Base-by-base conservation (phyloP, 1,284 basidiomycete genomes). In the Ceratobasidium theobromae region DNA sequence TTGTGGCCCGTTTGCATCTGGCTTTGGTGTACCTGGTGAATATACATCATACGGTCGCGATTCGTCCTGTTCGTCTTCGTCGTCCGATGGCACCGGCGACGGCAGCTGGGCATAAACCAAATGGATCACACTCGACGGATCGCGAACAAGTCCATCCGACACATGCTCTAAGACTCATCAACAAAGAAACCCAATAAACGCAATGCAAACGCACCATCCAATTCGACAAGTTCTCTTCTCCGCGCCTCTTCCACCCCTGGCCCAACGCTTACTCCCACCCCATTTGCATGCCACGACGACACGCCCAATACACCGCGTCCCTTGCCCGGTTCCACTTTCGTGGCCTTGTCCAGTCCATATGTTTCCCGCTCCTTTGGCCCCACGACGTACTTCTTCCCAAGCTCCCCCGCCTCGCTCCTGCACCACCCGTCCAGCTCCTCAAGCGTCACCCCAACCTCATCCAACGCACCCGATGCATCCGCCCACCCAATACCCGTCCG, bases 401-500 rank as follows among this genome's bases (percentile, higher is more conserved):
- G 74, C 70, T 91, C 89, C 70, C 77, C 79, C 12, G 81, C 88
- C 74, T 91, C 89, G 1, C 80, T 78, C 28, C 75, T 74, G 54
- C 78, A 81, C 71, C 87, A 91, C 67, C 87, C 85, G 25, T 73
- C 76, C 53, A 91, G 75, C 73, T 91, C 89, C 9, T 88, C 83
- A n/a, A 88, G 66, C 51, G 79, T 82, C 0, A 88, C 80, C 21
- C 89, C 89, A 12, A 91, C 76, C 65, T 90, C 88, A n/a, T 83
- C 83, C 28, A 91, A 77, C 2, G 86, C 87, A n/a, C 78, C 78
- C 1, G 85, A 70, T 5, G 84, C 83, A 75, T 91, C 89, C 53
- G 77, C 75, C 1, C 80, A 75, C 9, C 81, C 82, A 4, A 88
- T 72, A 23, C 60, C 51, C 3, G 33, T 79, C 54, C 89, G 77